Evolutionary conservation across 176 grass and related monocot species (phyloP).

Genomic region (Microstegium vimineum): DNA sequence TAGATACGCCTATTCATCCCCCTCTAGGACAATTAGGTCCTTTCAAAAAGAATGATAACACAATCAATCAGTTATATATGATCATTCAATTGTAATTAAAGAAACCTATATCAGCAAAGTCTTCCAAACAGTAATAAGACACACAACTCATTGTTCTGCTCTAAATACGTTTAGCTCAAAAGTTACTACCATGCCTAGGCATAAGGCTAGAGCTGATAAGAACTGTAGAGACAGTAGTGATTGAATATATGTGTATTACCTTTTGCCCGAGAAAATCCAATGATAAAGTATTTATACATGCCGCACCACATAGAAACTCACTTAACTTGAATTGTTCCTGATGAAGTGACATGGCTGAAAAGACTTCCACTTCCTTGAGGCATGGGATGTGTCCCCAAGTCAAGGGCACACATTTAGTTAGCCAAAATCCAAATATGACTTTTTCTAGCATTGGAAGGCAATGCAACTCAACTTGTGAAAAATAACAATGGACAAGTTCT

Average conservation of each 20-base stretch:
- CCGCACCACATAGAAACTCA: background rate
- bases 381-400: background rate
- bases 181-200: background rate
- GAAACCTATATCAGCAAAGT: background rate
- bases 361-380: slow-evolving; percentile 16
- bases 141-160: background rate
- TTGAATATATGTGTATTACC: background rate
- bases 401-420: background rate
- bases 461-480: background rate
- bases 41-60: background rate
- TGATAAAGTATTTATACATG: background rate
- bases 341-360: background rate
- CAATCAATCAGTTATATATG: background rate
- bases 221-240: background rate
- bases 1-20: no score
- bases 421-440: background rate
- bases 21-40: no score
- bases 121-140: background rate
- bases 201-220: background rate
- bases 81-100: background rate
- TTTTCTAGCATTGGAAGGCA: slow-evolving; percentile 13
- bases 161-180: background rate
- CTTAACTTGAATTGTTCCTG: slow-evolving; percentile 3
- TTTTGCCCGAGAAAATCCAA: slow-evolving; percentile 9
- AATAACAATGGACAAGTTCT: background rate